These are phyloP conservation scores for Fraxinus floribunda DNA, from an alignment of 305 asterid species.

Conservation along the genomic window DNA sequence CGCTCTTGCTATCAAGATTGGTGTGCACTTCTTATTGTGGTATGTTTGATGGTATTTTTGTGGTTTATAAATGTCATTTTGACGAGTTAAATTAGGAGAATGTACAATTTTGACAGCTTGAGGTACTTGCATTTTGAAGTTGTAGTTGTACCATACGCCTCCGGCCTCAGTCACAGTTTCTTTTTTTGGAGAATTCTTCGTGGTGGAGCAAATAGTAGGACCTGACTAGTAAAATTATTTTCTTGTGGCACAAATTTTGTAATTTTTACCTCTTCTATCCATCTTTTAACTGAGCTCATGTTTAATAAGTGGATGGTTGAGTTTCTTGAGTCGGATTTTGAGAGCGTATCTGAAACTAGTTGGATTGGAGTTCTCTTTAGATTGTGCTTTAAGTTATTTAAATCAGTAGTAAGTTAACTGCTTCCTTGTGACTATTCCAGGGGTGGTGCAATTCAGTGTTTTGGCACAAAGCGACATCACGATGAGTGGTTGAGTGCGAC, in stretches of 20 bases:
- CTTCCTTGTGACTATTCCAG: neutral
- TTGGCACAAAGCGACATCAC: constrained; percentile 88
- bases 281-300: neutral
- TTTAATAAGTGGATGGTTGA: neutral
- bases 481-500: constrained; percentile 82
- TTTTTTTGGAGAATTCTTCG: neutral
- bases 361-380: neutral
- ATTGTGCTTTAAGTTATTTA: no score
- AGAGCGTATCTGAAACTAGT: neutral
- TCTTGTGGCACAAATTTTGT: neutral
- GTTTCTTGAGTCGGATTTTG: neutral
- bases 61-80: no score
- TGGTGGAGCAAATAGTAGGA: neutral
- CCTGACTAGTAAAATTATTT: neutral
- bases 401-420: neutral
- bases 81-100: no score
- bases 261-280: neutral
- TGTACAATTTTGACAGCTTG: no score
- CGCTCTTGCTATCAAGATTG: neutral
- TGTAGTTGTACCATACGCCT: neutral
- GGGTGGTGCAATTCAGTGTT: constrained; percentile 8
- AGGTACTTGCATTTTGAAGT: neutral
- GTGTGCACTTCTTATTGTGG: neutral
- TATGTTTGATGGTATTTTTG: neutral
- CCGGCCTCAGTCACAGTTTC: neutral